Evolutionary conservation across 768 basidiomycete genomes (phyloP).

Genomic region (Atractiella rhizophila): DNA sequence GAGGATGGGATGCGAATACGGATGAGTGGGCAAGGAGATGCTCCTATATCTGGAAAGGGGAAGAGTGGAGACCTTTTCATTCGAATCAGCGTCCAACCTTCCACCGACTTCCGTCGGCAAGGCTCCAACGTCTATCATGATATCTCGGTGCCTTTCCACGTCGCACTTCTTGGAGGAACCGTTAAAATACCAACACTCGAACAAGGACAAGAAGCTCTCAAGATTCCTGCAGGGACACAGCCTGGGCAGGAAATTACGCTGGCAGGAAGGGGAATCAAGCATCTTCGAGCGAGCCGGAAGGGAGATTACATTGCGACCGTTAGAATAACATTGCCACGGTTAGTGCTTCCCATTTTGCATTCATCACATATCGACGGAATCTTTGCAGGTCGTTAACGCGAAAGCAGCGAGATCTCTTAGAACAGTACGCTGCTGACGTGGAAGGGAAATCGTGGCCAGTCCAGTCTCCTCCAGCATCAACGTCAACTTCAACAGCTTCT

Average conservation of each 20-base stretch:
- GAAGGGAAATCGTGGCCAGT: no score
- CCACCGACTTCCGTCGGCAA: conserved; percentile 65
- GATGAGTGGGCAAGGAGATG: conserved; percentile 56
- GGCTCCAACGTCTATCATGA: conserved; percentile 75
- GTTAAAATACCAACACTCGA: conserved; percentile 83
- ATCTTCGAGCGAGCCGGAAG: conserved; percentile 50
- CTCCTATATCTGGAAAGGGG: conserved; percentile 53
- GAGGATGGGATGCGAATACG: conserved; percentile 86
- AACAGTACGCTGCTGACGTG: conserved; percentile 78
- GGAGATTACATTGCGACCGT: conserved; percentile 64
- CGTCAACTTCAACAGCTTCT: no score
- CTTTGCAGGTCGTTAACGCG: conserved; percentile 44
- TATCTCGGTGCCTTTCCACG: conserved; percentile 67
- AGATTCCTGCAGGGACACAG: conserved; percentile 75
- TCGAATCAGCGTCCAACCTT: conserved; percentile 55
- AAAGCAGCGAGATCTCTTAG: conserved; percentile 61
- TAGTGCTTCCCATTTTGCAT: conserved; percentile 18
- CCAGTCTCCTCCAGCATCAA: no score
- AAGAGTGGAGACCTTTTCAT: conserved; percentile 61
- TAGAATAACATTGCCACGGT: conserved; percentile 71
- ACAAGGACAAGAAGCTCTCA: conserved; percentile 82
- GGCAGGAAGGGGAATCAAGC: conserved; percentile 58
- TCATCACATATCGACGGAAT: neutral
- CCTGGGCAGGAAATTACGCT: conserved; percentile 92
- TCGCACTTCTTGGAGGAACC: conserved; percentile 73